Percentiles rank a stretch among this genome's conserved stretches.
These are phyloP conservation scores for Rhizopus arrhizus DNA, from an alignment of 371 early-diverging fungal species.

Conservation along the genomic window DNA sequence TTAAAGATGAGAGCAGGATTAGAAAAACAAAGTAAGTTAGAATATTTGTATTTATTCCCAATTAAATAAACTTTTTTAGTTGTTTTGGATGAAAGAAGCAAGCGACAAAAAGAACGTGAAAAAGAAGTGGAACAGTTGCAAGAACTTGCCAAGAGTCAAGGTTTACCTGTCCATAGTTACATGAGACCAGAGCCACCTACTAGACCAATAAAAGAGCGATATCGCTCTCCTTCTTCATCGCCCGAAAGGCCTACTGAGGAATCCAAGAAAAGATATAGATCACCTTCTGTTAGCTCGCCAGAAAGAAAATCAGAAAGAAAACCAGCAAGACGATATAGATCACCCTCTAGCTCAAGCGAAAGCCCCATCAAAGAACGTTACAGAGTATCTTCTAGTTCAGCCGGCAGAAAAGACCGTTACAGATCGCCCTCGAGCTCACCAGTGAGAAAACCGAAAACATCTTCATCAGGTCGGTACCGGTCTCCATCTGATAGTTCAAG, in stretches of 20 bases:
- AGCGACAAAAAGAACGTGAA: slow-evolving; percentile 34
- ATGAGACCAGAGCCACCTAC: slow-evolving; percentile 27
- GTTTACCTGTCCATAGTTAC: slow-evolving; percentile 21
- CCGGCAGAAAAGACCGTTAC: not conserved
- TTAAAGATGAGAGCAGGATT: slow-evolving; percentile 53
- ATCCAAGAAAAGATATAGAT: slow-evolving; percentile 11
- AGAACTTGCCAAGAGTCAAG: slow-evolving; percentile 24
- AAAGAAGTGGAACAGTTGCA: slow-evolving; percentile 34
- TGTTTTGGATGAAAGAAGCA: slow-evolving; percentile 35
- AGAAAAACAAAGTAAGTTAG: slow-evolving; percentile 47
- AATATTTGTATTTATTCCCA: not conserved
- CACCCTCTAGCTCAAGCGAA: slow-evolving; percentile 5
- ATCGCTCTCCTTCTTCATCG: slow-evolving; percentile 10
- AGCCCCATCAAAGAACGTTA: slow-evolving; percentile 2
- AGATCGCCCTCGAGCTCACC: slow-evolving; percentile 10
- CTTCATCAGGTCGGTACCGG: not conserved
- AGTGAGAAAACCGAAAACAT: not conserved
- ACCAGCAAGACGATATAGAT: slow-evolving; percentile 4
- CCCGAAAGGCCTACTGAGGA: not conserved
- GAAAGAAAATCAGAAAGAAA: not conserved
- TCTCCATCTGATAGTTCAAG: not conserved
- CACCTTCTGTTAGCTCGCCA: slow-evolving; percentile 9
- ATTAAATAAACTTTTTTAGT: slow-evolving; percentile 23
- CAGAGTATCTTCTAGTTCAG: slow-evolving; percentile 16
- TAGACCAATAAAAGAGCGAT: slow-evolving; percentile 14